Percentiles rank a stretch among this genome's conserved stretches.
These are phyloP conservation scores for Cryptococcus floricola DNA, from an alignment of 1,284 basidiomycete species.

Conservation along the genomic window DNA sequence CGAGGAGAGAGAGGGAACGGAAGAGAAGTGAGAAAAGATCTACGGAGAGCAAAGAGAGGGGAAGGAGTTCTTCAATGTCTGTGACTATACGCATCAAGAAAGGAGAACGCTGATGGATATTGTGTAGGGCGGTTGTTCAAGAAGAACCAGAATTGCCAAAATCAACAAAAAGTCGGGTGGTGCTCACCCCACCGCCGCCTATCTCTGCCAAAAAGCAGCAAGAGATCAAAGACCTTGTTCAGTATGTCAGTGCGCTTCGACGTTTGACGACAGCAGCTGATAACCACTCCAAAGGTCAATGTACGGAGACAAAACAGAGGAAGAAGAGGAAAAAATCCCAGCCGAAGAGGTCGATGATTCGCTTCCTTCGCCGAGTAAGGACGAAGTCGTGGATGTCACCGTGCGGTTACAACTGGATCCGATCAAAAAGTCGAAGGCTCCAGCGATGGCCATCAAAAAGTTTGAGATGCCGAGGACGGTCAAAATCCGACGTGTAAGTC, in stretches of 20 bases:
- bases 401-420: constrained; percentile 35
- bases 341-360: neutral
- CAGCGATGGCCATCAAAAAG: constrained; percentile 23
- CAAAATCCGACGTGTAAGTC: constrained; percentile 20
- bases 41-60: constrained; percentile 9
- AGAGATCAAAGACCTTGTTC: constrained; percentile 4
- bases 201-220: constrained; percentile 13
- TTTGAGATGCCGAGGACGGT: constrained; percentile 27
- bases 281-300: neutral
- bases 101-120: neutral
- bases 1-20: constrained; percentile 6
- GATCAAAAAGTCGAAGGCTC: constrained; percentile 11
- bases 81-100: neutral
- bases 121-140: neutral
- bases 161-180: neutral
- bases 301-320: neutral
- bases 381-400: constrained; percentile 13
- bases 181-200: constrained; percentile 36
- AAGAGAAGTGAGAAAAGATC: constrained; percentile 4
- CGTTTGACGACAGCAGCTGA: too few relatives aligned
- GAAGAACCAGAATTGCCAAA: constrained; percentile 5
- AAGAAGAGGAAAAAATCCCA: neutral
- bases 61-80: constrained; percentile 1
- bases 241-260: constrained; percentile 6
- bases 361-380: neutral